These are phyloP conservation scores for Salvia splendens DNA, from an alignment of 257 asterid species.

Conservation along the genomic window DNA sequence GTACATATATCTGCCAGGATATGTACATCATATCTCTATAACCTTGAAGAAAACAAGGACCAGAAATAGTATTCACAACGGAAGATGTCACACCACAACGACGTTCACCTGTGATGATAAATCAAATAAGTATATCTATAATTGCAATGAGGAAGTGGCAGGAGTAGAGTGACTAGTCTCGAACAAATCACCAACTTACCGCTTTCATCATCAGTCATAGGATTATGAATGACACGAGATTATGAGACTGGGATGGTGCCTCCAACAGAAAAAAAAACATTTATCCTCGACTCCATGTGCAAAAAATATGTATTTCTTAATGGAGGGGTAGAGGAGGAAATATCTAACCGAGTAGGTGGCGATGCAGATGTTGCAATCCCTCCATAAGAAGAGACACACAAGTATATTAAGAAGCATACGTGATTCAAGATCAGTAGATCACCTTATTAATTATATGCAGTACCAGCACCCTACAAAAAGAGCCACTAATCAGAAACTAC, in stretches of 20 bases:
- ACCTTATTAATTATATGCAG: constrained; percentile 8
- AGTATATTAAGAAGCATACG: background rate
- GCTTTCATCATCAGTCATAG: constrained; percentile 80
- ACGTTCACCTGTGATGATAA: constrained; percentile 63
- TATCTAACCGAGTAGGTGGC: constrained; percentile 55
- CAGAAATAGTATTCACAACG: constrained; percentile 25
- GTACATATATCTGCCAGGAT: too few relatives aligned
- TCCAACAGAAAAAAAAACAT: constrained; percentile 38
- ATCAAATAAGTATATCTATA: constrained; percentile 17
- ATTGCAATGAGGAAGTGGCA: too few relatives aligned
- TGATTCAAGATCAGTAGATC: background rate
- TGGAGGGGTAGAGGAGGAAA: constrained; percentile 23
- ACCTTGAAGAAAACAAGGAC: constrained; percentile 32
- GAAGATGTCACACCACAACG: constrained; percentile 75
- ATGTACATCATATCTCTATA: constrained; percentile 46
- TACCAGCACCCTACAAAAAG: too few relatives aligned
- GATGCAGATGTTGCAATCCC: constrained; percentile 48
- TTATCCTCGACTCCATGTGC: background rate
- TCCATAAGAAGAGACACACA: constrained; percentile 25
- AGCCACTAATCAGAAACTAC: too few relatives aligned
- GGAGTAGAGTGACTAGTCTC: background rate
- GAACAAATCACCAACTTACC: constrained; percentile 73
- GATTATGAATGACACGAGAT: constrained; percentile 87
- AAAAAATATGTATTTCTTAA: constrained; percentile 16
- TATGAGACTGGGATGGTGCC: constrained; percentile 54